Percentiles rank a stretch among this genome's conserved stretches.
Conservation (phyloP, 2,329 filamentous ascomycete genomes). For the Tolypocladium ophioglossoides region DNA sequence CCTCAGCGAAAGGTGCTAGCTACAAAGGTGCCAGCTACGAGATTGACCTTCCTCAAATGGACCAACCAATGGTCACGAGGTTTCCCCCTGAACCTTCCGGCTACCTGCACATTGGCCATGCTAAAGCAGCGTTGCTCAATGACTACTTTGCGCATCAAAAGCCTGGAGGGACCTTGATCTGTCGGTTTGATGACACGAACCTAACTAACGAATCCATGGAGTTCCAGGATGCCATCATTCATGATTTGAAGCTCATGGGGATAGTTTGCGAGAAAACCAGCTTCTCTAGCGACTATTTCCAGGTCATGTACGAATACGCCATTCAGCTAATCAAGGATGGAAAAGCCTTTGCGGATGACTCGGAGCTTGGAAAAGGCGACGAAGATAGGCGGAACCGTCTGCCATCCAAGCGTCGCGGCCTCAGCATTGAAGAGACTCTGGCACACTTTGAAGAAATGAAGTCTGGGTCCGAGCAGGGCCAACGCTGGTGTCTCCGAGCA, state of each 20-base stretch:
- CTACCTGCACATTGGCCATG: conserved; percentile 83
- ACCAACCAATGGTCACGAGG: conserved; percentile 72
- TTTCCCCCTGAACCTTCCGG: conserved; percentile 85
- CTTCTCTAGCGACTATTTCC: conserved; percentile 85
- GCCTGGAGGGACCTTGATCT: conserved; percentile 72
- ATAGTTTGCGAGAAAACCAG: conserved; percentile 71
- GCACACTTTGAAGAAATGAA: conserved; percentile 91
- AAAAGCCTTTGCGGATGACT: conserved; percentile 81
- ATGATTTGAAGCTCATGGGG: conserved; percentile 76
- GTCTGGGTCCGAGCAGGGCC: conserved; percentile 65
- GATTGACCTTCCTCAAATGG: conserved; percentile 65
- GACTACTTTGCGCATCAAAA: conserved; percentile 68
- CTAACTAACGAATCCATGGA: conserved; percentile 87
- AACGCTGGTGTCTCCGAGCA: conserved; percentile 83
- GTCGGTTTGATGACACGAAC: conserved; percentile 90
- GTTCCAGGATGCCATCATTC: conserved; percentile 77
- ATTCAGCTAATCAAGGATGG: conserved; percentile 70
- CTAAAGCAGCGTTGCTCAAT: conserved; percentile 66
- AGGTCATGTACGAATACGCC: conserved; percentile 70
- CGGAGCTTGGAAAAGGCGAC: conserved; percentile 71
- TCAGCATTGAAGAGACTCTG: conserved; percentile 71
- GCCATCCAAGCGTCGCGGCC: conserved; percentile 75
- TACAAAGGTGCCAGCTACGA: conserved; percentile 73
- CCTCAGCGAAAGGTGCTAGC: conserved; percentile 25
- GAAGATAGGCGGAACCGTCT: conserved; percentile 69